These are phyloP conservation scores for Taphrina pruni DNA, from an alignment of 1,139 yeast species.

Conservation along the genomic window DNA sequence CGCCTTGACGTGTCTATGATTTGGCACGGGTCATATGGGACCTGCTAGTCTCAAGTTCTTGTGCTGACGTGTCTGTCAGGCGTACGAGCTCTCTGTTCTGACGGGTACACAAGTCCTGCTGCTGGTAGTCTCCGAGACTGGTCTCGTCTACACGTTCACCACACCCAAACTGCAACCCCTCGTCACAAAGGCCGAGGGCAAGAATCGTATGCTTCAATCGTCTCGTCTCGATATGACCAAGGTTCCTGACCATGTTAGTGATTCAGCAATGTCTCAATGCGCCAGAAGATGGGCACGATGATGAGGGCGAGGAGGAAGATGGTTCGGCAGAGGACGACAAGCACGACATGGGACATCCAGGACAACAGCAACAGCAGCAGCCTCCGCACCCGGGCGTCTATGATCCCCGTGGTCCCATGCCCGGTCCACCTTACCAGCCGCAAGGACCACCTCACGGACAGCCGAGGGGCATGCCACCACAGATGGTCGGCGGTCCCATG, in stretches of 20 bases:
- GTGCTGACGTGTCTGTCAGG: constrained; percentile 52
- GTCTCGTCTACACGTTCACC: constrained; percentile 96
- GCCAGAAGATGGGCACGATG: constrained; percentile 60
- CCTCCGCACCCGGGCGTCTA: constrained; percentile 25
- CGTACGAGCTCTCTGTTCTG: constrained; percentile 90
- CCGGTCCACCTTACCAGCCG: constrained; percentile 31
- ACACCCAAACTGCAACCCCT: constrained; percentile 97
- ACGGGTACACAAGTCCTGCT: constrained; percentile 96
- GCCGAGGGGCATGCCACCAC: constrained; percentile 39
- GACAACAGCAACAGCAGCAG: constrained; percentile 16
- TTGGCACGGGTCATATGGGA: background rate
- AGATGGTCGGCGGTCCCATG: constrained; percentile 29
- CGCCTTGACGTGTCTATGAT: background rate
- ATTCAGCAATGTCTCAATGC: constrained; percentile 97
- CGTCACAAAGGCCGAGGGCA: constrained; percentile 96
- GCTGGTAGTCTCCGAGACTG: constrained; percentile 94
- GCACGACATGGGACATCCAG: constrained; percentile 40
- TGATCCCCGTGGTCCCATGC: constrained; percentile 38
- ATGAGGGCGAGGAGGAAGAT: constrained; percentile 43
- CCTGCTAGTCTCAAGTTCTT: background rate
- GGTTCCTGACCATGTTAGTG: constrained; percentile 49
- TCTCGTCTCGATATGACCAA: background rate
- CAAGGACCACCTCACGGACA: constrained; percentile 24
- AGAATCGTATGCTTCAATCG: constrained; percentile 57
- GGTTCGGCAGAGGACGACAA: constrained; percentile 45